Evolutionary conservation across 2,329 filamentous ascomycete genomes (phyloP).

Genomic region (Pseudopyrenochaeta lycopersici): DNA sequence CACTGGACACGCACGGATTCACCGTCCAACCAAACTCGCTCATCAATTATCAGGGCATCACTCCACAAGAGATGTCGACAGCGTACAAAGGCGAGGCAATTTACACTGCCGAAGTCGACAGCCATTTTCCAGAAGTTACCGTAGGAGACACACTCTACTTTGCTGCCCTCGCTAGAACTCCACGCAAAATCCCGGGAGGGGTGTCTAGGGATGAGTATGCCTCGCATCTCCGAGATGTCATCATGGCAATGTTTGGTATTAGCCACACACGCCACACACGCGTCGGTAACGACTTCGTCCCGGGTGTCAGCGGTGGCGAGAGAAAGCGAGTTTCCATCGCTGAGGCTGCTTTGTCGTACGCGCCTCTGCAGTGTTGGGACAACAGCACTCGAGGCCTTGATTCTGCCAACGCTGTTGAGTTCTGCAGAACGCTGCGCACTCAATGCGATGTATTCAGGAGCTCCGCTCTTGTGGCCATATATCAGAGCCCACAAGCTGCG

Average conservation of each 20-base stretch:
- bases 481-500: conserved; percentile 72
- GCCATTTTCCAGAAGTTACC: conserved; percentile 77
- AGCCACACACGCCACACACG: conserved; percentile 75
- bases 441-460: conserved; percentile 59
- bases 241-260: conserved; percentile 79
- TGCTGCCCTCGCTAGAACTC: conserved; percentile 68
- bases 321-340: conserved; percentile 51
- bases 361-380: conserved; percentile 57
- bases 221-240: conserved; percentile 69
- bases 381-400: conserved; percentile 38
- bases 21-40: conserved; percentile 73
- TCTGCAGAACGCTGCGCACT: conserved; percentile 61
- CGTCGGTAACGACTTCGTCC: conserved; percentile 76
- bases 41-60: conserved; percentile 81
- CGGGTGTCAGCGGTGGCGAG: conserved; percentile 76
- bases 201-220: conserved; percentile 64
- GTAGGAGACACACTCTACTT: conserved; percentile 82
- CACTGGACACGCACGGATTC: conserved; percentile 84
- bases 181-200: conserved; percentile 66
- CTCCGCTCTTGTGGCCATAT: conserved; percentile 58
- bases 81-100: conserved; percentile 82
- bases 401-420: conserved; percentile 62
- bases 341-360: conserved; percentile 26
- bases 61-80: conserved; percentile 76
- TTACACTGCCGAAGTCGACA: conserved; percentile 83